Base-by-base conservation (phyloP, 768 basidiomycete genomes). In the Boletus bicolor region DNA sequence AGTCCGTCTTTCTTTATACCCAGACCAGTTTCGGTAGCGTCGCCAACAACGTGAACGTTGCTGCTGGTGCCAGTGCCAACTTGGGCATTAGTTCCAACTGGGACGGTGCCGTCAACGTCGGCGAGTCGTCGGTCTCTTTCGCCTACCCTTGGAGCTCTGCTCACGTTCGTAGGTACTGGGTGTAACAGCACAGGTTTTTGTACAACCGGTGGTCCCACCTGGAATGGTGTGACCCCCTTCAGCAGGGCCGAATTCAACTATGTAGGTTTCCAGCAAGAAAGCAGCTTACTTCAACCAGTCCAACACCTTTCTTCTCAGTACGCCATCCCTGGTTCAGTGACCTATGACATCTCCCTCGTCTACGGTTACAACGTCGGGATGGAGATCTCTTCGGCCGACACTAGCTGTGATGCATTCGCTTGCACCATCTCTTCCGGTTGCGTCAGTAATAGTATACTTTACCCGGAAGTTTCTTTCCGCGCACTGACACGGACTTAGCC, bases 281-380 rank as follows among this genome's bases (percentile, higher is more conserved):
- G 4, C 1, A n/a, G 17, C 21, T 34, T 5, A 14, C 38, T 44
- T 47, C 26, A 7, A 2, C 5, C 17, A 21, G 0, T 35, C 26
- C 1, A 37, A 36, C 35, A 14, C 7, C 3, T 21, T 4, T 19
- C 24, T 37, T 35, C 47, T 6, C 26, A 70, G 66, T 60, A 53
- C 5, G 58, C 70, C 12, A 61, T 66, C 12, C 60, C 68, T 1
- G 68, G 68, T 7, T 42, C 38, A 2, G 68, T 70, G 44, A 72
- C 70, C 44, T 70, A 70, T 19, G 70, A 72, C 32, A 72, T 72
- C 24, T 72, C 68, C 19, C 60, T 70, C 48, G 68, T 70, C 54
- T 72, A 72, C 10, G 70, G 68, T 0, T 70, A 70, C 54, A 72
- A 72, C 12, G 68, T 72, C 19, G 68, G 68, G 30, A 70, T 70